Evolutionary conservation across 2,329 filamentous ascomycete genomes (phyloP).

Genomic region (Harringtonia lauricola): DNA sequence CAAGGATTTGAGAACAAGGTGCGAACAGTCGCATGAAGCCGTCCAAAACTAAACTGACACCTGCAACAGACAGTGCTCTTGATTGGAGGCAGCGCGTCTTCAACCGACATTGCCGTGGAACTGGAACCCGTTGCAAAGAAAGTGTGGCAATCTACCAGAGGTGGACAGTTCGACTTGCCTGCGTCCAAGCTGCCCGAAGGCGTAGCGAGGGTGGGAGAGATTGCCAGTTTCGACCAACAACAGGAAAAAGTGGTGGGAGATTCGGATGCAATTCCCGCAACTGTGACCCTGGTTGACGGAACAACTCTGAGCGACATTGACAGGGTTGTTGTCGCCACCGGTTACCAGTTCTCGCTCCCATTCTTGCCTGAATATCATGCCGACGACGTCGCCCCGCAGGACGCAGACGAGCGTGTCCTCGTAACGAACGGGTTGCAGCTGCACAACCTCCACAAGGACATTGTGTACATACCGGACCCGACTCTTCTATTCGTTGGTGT

Average conservation of each 20-base stretch:
- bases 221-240: constrained; percentile 29
- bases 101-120: constrained; percentile 30
- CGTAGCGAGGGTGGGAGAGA: constrained; percentile 38
- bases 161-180: constrained; percentile 49
- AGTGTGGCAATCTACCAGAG: constrained; percentile 41
- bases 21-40: no score
- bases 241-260: constrained; percentile 7
- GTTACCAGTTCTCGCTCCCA: constrained; percentile 39
- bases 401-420: constrained; percentile 31
- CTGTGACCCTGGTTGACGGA: constrained; percentile 41
- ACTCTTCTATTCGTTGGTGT: constrained; percentile 53
- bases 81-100: constrained; percentile 39
- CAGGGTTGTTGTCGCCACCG: constrained; percentile 53
- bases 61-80: constrained; percentile 31
- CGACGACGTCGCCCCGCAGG: constrained; percentile 23
- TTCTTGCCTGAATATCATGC: constrained; percentile 43
- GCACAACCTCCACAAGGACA: constrained; percentile 50
- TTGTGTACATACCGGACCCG: constrained; percentile 60
- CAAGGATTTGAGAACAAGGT: constrained; percentile 4
- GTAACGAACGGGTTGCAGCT: constrained; percentile 37
- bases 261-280: constrained; percentile 33
- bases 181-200: constrained; percentile 40
- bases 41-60: constrained; percentile 16
- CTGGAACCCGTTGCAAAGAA: constrained; percentile 23
- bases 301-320: constrained; percentile 43